A percentile compares a stretch with the other conserved stretches of the same genome.
Evolutionary conservation across 2,329 filamentous ascomycete species (phyloP).

Genomic region (Penicillium palitans): DNA sequence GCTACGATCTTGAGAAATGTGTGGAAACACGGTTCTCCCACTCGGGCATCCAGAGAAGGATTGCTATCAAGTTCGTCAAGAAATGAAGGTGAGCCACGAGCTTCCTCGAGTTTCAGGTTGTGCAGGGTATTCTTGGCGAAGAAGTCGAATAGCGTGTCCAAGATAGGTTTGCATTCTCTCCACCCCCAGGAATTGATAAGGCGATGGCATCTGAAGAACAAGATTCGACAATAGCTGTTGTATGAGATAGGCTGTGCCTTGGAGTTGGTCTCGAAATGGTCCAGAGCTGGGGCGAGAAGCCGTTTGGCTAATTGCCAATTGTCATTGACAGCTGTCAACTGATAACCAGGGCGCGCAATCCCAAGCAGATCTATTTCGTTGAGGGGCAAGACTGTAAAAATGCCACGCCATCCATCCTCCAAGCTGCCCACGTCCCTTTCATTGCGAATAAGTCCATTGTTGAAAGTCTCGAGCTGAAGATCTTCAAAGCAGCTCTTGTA

Average conservation of each 20-base stretch:
- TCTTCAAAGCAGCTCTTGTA: constrained; percentile 46
- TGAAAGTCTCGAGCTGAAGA: constrained; percentile 38
- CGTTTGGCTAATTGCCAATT: constrained; percentile 53
- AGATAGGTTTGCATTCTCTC: constrained; percentile 55
- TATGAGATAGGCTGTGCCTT: constrained; percentile 45
- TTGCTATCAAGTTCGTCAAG: constrained; percentile 51
- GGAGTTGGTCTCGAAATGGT: constrained; percentile 48
- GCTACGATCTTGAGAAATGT: constrained; percentile 60
- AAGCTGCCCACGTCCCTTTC: constrained; percentile 33
- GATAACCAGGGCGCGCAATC: constrained; percentile 44
- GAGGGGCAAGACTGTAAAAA: constrained; percentile 57
- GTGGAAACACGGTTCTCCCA: constrained; percentile 57
- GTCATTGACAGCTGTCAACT: constrained; percentile 43
- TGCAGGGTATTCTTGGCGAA: constrained; percentile 56
- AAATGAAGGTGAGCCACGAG: constrained; percentile 54
- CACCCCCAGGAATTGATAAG: constrained; percentile 59
- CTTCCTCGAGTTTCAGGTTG: constrained; percentile 54
- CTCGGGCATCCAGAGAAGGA: constrained; percentile 46
- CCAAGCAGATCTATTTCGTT: constrained; percentile 54
- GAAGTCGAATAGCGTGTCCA: constrained; percentile 60
- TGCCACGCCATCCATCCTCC: constrained; percentile 43
- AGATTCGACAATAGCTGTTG: constrained; percentile 56
- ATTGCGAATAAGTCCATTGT: constrained; percentile 22
- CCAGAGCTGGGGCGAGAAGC: constrained; percentile 50
- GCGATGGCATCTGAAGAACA: constrained; percentile 54